Evolutionary conservation across 495 filamentous ascomycete species (phyloP).

Genomic region (Penicillium roqueforti): DNA sequence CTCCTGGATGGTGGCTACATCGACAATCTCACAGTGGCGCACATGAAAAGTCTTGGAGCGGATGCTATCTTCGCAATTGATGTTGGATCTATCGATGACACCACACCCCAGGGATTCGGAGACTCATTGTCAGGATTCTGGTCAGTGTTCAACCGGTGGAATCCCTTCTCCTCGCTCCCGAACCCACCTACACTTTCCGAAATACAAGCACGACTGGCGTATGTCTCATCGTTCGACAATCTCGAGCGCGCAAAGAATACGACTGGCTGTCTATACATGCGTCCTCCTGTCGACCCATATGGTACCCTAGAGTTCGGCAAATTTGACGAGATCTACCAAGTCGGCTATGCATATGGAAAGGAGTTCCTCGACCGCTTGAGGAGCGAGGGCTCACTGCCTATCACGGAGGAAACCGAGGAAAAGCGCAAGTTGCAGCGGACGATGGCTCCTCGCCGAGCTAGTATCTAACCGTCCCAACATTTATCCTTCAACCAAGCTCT

Average conservation of each 20-base stretch:
- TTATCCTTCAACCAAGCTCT: neutral
- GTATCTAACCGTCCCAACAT: slow-evolving; percentile 49
- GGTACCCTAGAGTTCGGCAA: slow-evolving; percentile 94
- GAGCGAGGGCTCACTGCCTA: slow-evolving; percentile 66
- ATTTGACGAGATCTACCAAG: slow-evolving; percentile 92
- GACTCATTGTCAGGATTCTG: slow-evolving; percentile 94
- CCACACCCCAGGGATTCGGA: slow-evolving; percentile 83
- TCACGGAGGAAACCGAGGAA: slow-evolving; percentile 71
- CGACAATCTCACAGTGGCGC: slow-evolving; percentile 92
- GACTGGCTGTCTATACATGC: slow-evolving; percentile 88
- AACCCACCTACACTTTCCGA: slow-evolving; percentile 95
- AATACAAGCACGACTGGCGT: slow-evolving; percentile 91
- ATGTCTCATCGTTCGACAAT: slow-evolving; percentile 89
- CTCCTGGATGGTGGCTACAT: slow-evolving; percentile 94
- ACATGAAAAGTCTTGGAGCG: slow-evolving; percentile 92
- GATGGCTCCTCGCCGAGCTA: slow-evolving; percentile 88
- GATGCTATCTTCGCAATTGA: slow-evolving; percentile 95
- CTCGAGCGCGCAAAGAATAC: slow-evolving; percentile 87
- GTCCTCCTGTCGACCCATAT: slow-evolving; percentile 88
- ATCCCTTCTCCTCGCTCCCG: slow-evolving; percentile 78
- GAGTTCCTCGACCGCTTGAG: slow-evolving; percentile 68
- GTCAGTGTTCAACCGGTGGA: slow-evolving; percentile 93
- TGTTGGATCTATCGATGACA: slow-evolving; percentile 86
- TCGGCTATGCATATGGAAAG: slow-evolving; percentile 83
- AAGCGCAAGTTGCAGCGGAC: slow-evolving; percentile 85